A percentile compares a stretch with the other conserved stretches of the same genome.
Evolutionary conservation across 2,329 filamentous ascomycete genomes (phyloP).

Genomic region (Stemphylium vesicarium): DNA sequence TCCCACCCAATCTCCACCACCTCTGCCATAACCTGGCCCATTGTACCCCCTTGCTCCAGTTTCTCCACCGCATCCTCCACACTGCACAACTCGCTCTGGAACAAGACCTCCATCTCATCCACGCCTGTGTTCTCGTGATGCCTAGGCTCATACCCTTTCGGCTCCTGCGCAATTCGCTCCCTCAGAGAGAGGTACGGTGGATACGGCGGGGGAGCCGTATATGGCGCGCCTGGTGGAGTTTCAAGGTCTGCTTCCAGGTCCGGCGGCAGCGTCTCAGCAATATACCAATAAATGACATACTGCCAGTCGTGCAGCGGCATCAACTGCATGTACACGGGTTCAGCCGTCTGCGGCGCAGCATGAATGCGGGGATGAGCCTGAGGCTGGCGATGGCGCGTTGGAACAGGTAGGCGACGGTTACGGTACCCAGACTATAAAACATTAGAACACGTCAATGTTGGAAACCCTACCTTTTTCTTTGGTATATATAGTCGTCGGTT

Average conservation of each 20-base stretch:
- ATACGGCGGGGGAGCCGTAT: conserved; percentile 49
- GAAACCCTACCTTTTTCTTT: no score
- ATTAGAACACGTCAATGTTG: no score
- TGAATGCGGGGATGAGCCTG: conserved; percentile 41
- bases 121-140: conserved; percentile 57
- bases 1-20: conserved; percentile 56
- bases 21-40: conserved; percentile 52
- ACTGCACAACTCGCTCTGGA: conserved; percentile 51
- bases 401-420: conserved; percentile 57
- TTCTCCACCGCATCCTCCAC: conserved; percentile 53
- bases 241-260: conserved; percentile 37
- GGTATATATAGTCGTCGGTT: no score
- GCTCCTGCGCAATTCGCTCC: conserved; percentile 50
- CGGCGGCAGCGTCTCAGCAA: conserved; percentile 55
- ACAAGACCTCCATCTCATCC: conserved; percentile 55
- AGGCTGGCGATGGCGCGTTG: conserved; percentile 53
- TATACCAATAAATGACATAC: conserved; percentile 57
- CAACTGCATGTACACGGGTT: conserved; percentile 56
- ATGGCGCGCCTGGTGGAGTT: conserved; percentile 33
- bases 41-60: conserved; percentile 36
- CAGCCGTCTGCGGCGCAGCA: conserved; percentile 43
- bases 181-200: conserved; percentile 45
- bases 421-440: conserved; percentile 50
- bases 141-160: conserved; percentile 52
- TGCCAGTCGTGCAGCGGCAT: conserved; percentile 49